Evolutionary conservation across 306 rosid species (phyloP).

Genomic region (Cucumis cinereus): DNA sequence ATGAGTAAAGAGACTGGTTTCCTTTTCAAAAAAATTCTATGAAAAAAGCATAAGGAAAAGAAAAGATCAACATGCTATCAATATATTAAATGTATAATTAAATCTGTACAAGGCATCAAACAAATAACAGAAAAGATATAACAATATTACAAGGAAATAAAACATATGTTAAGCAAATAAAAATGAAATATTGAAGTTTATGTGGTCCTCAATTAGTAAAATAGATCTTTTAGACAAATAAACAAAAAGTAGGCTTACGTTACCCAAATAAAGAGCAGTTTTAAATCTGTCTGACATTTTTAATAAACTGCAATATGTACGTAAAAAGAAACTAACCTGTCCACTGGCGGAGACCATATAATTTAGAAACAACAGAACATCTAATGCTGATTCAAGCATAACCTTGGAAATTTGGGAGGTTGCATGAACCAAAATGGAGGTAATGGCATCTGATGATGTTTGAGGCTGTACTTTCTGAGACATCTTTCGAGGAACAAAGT

Average conservation of each 20-base stretch:
- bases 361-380: conserved; percentile 67
- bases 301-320: background rate
- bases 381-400: conserved; percentile 83
- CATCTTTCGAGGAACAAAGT: conserved; percentile 69
- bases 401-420: conserved; percentile 74
- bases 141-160: background rate
- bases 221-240: background rate
- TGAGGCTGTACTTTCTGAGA: conserved; percentile 27
- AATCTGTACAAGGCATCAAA: background rate
- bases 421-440: conserved; percentile 62
- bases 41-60: background rate
- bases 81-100: too few species aligned
- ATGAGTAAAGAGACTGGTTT: too few species aligned
- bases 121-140: background rate
- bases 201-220: background rate
- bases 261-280: background rate
- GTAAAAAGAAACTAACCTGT: conserved; percentile 50
- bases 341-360: conserved; percentile 70
- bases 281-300: background rate
- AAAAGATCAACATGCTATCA: background rate
- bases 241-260: background rate
- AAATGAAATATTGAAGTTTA: background rate
- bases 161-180: background rate
- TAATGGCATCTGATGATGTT: conserved; percentile 37
- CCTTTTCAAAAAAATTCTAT: too few species aligned